Base-by-base conservation (phyloP, 371 early-diverging fungal genomes). In the Mortierella sp. region DNA sequence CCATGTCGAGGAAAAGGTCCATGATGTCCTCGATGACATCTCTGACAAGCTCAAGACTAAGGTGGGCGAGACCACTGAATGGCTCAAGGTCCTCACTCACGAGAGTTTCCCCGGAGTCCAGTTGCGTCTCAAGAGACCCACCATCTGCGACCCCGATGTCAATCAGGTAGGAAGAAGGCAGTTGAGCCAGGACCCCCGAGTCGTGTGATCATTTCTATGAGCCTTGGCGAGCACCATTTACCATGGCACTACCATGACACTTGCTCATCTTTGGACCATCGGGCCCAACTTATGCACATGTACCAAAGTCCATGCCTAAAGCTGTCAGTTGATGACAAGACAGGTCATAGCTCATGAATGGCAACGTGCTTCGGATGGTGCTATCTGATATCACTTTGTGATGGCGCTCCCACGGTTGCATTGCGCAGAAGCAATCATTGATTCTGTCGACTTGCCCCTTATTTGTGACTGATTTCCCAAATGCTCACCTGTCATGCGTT, bases 111-210 rank as follows among this genome's bases (percentile, higher is more conserved):
- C 92, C 31, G 83, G 87, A 62, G 90, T 90, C 78, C 80, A 86
- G 63, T 63, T 94, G 61, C 86, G 95, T 58, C 85, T 89, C 70
- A 91, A 90, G 83, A 82, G 87, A 70, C 91, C 92, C 54, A 64
- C 81, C 44, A 85, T 95, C 44, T 95, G 95, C 71, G 92, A 92
- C 60, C 79, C 88, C 37, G 60, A 79, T 34, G 93, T 93, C 62
- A 88, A 92, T 68, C 93, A 93, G 85, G 89, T 88, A 72, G 48
- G 24, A 4, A 16, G 8, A 19, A 34, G 4, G 34, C 34, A 34
- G 10, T 34, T 34, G 34, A 34, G 34, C 34, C 34, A 4, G n/a
- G n/a, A 7, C 34, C 7, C 34, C 34, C 34, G 34, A 34, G 10
- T 34, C 34, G 34, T 34, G 34, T 34, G 34, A 34, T 34, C 34